A percentile compares a stretch with the other conserved stretches of the same genome.
Conservation (phyloP, 2,329 filamentous ascomycete species). For the Diaporthe aspalathi region DNA sequence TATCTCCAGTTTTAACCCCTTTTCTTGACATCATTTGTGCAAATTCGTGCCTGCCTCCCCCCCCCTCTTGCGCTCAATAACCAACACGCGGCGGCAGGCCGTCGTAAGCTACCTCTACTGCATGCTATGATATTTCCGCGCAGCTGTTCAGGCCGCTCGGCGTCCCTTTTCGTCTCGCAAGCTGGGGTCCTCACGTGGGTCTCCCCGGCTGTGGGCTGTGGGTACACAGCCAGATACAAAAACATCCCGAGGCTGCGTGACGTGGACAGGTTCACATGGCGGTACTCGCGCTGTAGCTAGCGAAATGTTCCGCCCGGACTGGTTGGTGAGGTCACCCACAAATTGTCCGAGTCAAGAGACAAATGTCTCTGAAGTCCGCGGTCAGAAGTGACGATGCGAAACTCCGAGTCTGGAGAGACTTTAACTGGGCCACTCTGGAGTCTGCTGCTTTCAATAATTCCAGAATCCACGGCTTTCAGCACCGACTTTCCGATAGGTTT, state of each 20-base stretch:
- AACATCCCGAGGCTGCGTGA: slow-evolving; percentile 6
- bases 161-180: slow-evolving; percentile 14
- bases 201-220: slow-evolving; percentile 12
- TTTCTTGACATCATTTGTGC: slow-evolving; percentile 32
- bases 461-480: background rate
- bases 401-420: background rate
- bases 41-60: slow-evolving; percentile 20
- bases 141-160: slow-evolving; percentile 22
- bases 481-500: background rate
- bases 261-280: slow-evolving; percentile 6
- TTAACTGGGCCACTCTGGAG: background rate
- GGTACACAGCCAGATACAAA: slow-evolving; percentile 2
- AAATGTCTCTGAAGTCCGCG: background rate
- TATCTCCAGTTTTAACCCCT: slow-evolving; percentile 38
- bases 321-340: background rate
- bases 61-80: background rate
- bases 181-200: slow-evolving; percentile 15
- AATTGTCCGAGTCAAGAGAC: background rate
- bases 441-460: background rate
- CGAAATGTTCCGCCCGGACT: background rate
- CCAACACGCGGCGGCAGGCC: background rate
- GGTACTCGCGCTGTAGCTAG: background rate
- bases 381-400: background rate
- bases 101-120: background rate
- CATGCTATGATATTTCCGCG: background rate